Percentiles rank a stretch among this genome's conserved stretches.
Conservation (phyloP, 1,284 basidiomycete species). For the Ceratobasidium sp. region DNA sequence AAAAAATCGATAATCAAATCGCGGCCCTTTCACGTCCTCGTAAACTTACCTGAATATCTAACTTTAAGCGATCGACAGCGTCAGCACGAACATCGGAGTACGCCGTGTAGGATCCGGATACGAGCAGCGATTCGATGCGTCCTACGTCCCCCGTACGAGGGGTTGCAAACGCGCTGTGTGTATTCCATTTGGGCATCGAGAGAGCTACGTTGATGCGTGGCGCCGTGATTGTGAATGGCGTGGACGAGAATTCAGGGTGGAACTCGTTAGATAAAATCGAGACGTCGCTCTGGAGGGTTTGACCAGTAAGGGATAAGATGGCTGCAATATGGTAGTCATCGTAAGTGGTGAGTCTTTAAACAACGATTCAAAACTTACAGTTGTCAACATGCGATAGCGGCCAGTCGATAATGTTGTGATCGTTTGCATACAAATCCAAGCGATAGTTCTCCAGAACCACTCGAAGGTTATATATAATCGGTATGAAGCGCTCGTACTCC, state of each 20-base stretch:
- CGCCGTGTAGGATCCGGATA: slow-evolving; percentile 83
- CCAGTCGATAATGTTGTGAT: slow-evolving; percentile 95
- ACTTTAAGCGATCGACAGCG: slow-evolving; percentile 80
- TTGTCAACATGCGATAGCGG: slow-evolving; percentile 84
- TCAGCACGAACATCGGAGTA: slow-evolving; percentile 75
- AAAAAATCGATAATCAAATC: slow-evolving; percentile 33
- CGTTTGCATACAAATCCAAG: slow-evolving; percentile 88
- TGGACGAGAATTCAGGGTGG: slow-evolving; percentile 75
- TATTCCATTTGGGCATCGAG: slow-evolving; percentile 89
- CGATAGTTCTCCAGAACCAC: slow-evolving; percentile 81
- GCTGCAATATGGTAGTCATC: slow-evolving; percentile 62
- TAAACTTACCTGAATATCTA: slow-evolving; percentile 74
- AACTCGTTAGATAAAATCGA: slow-evolving; percentile 80
- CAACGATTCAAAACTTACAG: slow-evolving; percentile 63
- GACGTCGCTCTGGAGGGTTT: slow-evolving; percentile 65
- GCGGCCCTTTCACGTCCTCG: neutral
- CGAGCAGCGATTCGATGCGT: slow-evolving; percentile 67
- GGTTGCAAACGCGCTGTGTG: slow-evolving; percentile 76
- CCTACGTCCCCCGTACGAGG: slow-evolving; percentile 66
- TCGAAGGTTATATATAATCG: slow-evolving; percentile 80
- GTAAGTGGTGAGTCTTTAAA: slow-evolving; percentile 30
- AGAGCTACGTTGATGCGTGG: slow-evolving; percentile 72
- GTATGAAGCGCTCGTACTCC: slow-evolving; percentile 85
- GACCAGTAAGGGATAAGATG: slow-evolving; percentile 76
- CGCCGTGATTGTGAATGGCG: slow-evolving; percentile 76